phyloP scores from a whole-genome alignment of 2,329 filamentous ascomycete species.

The Purpureocillium takamizusanense region DNA sequence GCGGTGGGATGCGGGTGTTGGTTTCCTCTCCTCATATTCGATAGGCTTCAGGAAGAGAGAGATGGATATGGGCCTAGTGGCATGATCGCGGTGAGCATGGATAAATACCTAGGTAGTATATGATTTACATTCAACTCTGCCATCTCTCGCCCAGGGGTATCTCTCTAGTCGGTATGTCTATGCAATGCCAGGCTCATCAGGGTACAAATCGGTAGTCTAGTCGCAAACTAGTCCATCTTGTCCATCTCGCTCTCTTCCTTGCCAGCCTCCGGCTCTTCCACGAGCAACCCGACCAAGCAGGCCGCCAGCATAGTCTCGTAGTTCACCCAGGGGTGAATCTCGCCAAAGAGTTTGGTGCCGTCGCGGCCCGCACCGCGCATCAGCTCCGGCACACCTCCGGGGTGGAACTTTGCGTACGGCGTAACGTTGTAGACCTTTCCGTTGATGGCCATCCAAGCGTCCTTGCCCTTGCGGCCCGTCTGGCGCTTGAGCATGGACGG shows the following conservation, averaged over 20 bases:
- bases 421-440: slow-evolving; percentile 92
- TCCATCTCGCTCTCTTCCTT: slow-evolving; percentile 38
- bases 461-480: slow-evolving; percentile 74
- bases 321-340: slow-evolving; percentile 65
- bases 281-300: slow-evolving; percentile 54
- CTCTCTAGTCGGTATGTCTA: not conserved
- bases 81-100: no score
- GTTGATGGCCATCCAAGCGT: slow-evolving; percentile 85
- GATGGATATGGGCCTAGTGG: no score
- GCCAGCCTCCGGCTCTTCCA: slow-evolving; percentile 41
- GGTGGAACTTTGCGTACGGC: slow-evolving; percentile 84
- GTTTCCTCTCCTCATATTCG: no score
- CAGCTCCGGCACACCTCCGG: slow-evolving; percentile 72
- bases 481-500: slow-evolving; percentile 69
- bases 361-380: slow-evolving; percentile 53
- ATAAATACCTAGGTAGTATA: no score
- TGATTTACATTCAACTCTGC: no score
- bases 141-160: not conserved
- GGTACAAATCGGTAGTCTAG: no score
- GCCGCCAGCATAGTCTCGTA: slow-evolving; percentile 59
- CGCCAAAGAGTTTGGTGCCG: slow-evolving; percentile 53
- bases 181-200: no score
- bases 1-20: no score
- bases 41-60: no score
- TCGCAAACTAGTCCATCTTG: slow-evolving; percentile 45